Base-by-base conservation (phyloP, 2,329 filamentous ascomycete genomes). In the Trichoderma guizhouense region DNA sequence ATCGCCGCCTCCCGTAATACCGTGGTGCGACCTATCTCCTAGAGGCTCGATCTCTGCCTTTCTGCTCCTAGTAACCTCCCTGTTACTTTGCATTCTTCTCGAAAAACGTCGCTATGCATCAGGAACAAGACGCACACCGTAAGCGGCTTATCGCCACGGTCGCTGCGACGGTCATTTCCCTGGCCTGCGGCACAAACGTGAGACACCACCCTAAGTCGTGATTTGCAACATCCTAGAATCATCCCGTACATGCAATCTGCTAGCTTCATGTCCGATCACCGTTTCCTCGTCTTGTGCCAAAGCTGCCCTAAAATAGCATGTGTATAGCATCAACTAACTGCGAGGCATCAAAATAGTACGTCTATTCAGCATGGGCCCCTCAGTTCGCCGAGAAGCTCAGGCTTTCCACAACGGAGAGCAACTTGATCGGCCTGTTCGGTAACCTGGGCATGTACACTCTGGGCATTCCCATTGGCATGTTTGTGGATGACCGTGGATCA, bases 281-380 rank as follows among this genome's bases (percentile, higher is more conserved):
- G 3, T 8, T 12, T 69, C 18, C n/a, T n/a, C 5, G 12, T 51
- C 28, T 14, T 57, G 18, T 21, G 21, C 21, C 43, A 30, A 43
- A 43, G 11, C 3, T 67, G 39, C 30, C 26, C 8, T 57, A 30
- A 39, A 55, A 51, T 7, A 12, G 32, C 32, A 39, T n/a, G 14
- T 66, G 30, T 47, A 53, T 28, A 43, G 2, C 24, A 4, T 58
- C 34, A 28, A 34, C 72, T 74, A 24, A 74, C 67, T 55, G 28
- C n/a, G 51, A 24, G 14, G 6, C 24, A 21, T 60, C 60, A 36
- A 70, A 26, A 64, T 79, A 98, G 94, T 98, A 99, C 89, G 95
- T 95, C 79, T 99, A 98, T 83, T 98, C 94, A 70, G 95, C 95
- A 82, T 99, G 96, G 95, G 94, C 93, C 15, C 96, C 96, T 24